Conservation (phyloP, 805 yeast species). For the Candida insectalens region DNA sequence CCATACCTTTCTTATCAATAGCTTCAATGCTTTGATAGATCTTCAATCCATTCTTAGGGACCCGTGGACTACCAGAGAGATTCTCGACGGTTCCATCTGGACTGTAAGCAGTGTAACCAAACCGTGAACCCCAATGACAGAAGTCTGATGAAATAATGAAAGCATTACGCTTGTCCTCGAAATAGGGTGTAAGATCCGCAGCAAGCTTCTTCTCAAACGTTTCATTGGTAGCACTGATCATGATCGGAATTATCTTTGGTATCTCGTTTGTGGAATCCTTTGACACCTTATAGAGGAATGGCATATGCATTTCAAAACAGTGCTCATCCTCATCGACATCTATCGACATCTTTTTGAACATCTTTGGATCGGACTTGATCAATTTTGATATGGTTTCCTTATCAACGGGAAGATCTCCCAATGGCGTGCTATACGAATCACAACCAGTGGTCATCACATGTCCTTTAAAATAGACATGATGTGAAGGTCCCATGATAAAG, state of each 20-base stretch:
- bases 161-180: slow-evolving; percentile 46
- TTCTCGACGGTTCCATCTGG: slow-evolving; percentile 21
- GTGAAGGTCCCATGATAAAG: slow-evolving; percentile 87
- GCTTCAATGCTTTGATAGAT: slow-evolving; percentile 66
- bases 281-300: slow-evolving; percentile 50
- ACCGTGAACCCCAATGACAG: slow-evolving; percentile 85
- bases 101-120: slow-evolving; percentile 47
- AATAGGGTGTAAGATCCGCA: slow-evolving; percentile 37
- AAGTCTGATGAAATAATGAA: slow-evolving; percentile 85
- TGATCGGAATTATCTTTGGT: slow-evolving; percentile 62
- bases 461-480: slow-evolving; percentile 71
- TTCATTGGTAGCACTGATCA: slow-evolving; percentile 57
- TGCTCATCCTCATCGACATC: slow-evolving; percentile 78
- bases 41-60: slow-evolving; percentile 2
- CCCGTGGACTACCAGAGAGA: slow-evolving; percentile 8
- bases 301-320: slow-evolving; percentile 90
- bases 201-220: slow-evolving; percentile 37
- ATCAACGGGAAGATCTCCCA: slow-evolving; percentile 71
- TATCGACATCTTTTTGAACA: slow-evolving; percentile 46
- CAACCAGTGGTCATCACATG: slow-evolving; percentile 45
- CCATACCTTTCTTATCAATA: slow-evolving; percentile 67
- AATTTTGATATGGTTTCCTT: slow-evolving; percentile 29
- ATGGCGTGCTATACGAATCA: slow-evolving; percentile 63
- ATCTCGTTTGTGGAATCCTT: slow-evolving; percentile 15
- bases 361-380: slow-evolving; percentile 21